Base-by-base conservation (phyloP, 352 stramenopile genomes). In the Pythium brassicae region DNA sequence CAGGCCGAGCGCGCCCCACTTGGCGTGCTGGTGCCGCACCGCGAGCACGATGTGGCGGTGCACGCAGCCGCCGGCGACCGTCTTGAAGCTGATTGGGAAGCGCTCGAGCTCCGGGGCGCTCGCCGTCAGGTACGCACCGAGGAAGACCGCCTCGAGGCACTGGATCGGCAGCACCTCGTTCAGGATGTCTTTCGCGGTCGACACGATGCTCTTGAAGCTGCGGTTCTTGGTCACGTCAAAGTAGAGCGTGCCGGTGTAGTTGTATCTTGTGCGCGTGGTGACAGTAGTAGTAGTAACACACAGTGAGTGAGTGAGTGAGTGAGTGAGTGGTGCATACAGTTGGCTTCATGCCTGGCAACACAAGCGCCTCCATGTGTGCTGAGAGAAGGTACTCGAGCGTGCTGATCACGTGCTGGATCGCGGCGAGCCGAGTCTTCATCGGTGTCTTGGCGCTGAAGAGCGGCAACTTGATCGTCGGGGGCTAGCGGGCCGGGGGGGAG, bases 51-150 rank as follows among this genome's bases (percentile, higher is more conserved):
- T 95, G 50, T 95, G 87, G 25, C 87, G 83, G 46, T 93, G 87
- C 17, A 74, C 74, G 12, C 68, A 73, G 8, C 52, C 64, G 8
- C 81, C 85, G 39, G 81, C 81, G 26, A 66, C 59, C 0, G 87
- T 90, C 60, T 92, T 90, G 65, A 96, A 96, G 59, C 84, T 93
- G 46, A 96, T 77, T 1, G 87, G 86, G 48, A 95, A 89, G 22
- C 86, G 79, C 29, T 92, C 80, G 17, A 94, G 65, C 29, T 92
- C 78, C 1, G 59, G 46, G 7, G 89, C 53, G 5, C 72, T 82
- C 3, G 85, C 73, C 7, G 86, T 96, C 27, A 96, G 61, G 45
- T 94, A 94, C 7, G 79, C 74, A 4, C 64, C 82, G 14, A 96
- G 63, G 49, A 96, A 96, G 4, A 96, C 83, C 2, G 82, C 87